Evolutionary conservation across 257 asterid species (phyloP), one percentile per base, ranked within the genome.

Genomic region (Solanum boliviense): DNA sequence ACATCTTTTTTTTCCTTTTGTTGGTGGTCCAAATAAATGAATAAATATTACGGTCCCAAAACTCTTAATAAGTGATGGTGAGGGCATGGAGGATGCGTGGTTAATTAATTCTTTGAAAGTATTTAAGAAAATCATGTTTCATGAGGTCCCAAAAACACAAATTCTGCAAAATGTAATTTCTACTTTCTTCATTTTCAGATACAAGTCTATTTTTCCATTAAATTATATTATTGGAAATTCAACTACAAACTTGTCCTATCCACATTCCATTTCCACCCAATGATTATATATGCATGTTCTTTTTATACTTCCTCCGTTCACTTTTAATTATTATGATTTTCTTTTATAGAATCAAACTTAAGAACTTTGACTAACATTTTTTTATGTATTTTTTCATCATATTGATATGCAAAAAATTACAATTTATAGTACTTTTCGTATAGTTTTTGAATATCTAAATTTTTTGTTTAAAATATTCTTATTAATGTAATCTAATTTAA

Each of bases 41-140:
- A 41, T 67, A 71, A 58, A 58, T 70, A 58, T 68, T 23, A 85
- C 87, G 93, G 95, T 91, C 92, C 95, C 90, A 72, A 87, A 56
- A 56, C n/a, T 6, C 65, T 56, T 56, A 20, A 56, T 21, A 56
- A 56, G 65, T 56, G 65, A 56, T 9, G 65, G 65, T 6, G 65
- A 56, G 25, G 65, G 65, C 25, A 56, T 56, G 65, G 25, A 20
- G 11, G 65, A 1, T 20, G 5, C 0, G 25, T 2, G 65, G 11
- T 18, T 56, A 6, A 41, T 3, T 41, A 52, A 56, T 56, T 56
- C 65, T 56, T 56, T 6, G n/a, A 16, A 56, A 3, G n/a, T 56
- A 56, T 56, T 56, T 6, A 56, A 56, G 65, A 56, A 56, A 56
- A 56, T 0, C 65, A 56, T 56, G 10, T 56, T 44, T 7, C 25